These are phyloP conservation scores for Scleroderma bovista DNA, from an alignment of 768 basidiomycete species.

Conservation along the genomic window DNA sequence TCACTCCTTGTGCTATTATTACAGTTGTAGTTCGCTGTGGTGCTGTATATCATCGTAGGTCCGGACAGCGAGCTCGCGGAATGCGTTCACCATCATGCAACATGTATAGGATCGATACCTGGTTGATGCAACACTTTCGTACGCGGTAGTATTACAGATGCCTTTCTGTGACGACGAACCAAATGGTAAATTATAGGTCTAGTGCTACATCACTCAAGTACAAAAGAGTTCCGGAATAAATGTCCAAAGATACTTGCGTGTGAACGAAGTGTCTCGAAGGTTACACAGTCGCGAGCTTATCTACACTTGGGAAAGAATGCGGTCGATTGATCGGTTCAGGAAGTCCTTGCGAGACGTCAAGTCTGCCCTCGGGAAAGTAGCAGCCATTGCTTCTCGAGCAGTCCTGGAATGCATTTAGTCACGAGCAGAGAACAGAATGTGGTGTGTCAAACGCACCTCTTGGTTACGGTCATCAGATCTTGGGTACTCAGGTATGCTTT, in stretches of 20 bases:
- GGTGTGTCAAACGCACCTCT: conserved; percentile 42
- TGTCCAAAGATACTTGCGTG: neutral
- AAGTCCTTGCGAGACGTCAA: conserved; percentile 51
- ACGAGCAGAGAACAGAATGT: neutral
- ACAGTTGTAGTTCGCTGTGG: too few relatives aligned
- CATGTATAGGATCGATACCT: too few relatives aligned
- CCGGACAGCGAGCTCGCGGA: too few relatives aligned
- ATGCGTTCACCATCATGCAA: too few relatives aligned
- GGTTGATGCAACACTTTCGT: too few relatives aligned
- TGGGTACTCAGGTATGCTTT: conserved; percentile 56
- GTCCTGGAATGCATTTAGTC: conserved; percentile 34
- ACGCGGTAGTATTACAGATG: too few relatives aligned
- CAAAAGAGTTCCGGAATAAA: neutral
- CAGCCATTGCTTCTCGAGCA: conserved; percentile 56
- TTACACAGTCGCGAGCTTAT: neutral
- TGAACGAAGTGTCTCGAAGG: conserved; percentile 4
- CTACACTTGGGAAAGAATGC: conserved; percentile 53
- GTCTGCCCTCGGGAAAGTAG: conserved; percentile 64
- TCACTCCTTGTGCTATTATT: too few relatives aligned
- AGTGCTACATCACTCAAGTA: too few relatives aligned
- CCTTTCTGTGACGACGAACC: too few relatives aligned
- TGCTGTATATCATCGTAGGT: too few relatives aligned
- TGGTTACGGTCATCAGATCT: conserved; percentile 68
- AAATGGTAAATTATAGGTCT: too few relatives aligned
- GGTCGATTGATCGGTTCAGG: conserved; percentile 64